phyloP scores from a whole-genome alignment of 2,329 filamentous ascomycete genomes.

The Neofusicoccum sp. region DNA sequence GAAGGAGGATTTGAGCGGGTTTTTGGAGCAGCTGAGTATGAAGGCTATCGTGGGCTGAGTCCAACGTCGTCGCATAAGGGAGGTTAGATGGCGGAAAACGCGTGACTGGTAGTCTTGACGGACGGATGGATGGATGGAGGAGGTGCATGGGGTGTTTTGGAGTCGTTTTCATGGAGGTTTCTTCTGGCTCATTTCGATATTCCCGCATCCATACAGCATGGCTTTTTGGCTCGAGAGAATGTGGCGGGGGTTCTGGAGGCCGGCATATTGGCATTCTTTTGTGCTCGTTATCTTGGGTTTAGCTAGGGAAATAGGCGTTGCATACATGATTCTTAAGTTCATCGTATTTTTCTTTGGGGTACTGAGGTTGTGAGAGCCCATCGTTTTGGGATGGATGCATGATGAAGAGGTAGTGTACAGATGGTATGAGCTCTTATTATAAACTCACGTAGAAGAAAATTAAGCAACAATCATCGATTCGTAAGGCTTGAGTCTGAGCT shows the following conservation, averaged over 20 bases:
- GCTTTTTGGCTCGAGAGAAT: neutral
- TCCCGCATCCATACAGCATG: neutral
- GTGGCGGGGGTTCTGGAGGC: neutral
- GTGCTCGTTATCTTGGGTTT: neutral
- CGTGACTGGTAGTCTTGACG: too few relatives aligned
- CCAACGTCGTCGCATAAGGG: neutral
- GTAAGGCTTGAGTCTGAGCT: too few relatives aligned
- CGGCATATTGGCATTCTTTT: neutral
- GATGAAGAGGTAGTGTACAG: too few relatives aligned
- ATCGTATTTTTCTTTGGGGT: too few relatives aligned
- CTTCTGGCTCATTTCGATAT: neutral
- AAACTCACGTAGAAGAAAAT: too few relatives aligned
- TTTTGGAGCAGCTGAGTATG: constrained; percentile 87
- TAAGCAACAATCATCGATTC: too few relatives aligned
- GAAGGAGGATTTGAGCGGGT: constrained; percentile 88
- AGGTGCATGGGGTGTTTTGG: neutral
- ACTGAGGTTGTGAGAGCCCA: too few relatives aligned
- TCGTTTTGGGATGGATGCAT: too few relatives aligned
- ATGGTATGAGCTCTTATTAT: too few relatives aligned
- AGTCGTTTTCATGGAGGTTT: too few relatives aligned
- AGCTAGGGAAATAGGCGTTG: neutral
- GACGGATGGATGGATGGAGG: neutral
- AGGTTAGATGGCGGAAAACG: neutral
- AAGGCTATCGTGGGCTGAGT: constrained; percentile 69
- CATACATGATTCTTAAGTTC: neutral